phyloP scores from a whole-genome alignment of 305 asterid genomes.

The Solanum chacoense region DNA sequence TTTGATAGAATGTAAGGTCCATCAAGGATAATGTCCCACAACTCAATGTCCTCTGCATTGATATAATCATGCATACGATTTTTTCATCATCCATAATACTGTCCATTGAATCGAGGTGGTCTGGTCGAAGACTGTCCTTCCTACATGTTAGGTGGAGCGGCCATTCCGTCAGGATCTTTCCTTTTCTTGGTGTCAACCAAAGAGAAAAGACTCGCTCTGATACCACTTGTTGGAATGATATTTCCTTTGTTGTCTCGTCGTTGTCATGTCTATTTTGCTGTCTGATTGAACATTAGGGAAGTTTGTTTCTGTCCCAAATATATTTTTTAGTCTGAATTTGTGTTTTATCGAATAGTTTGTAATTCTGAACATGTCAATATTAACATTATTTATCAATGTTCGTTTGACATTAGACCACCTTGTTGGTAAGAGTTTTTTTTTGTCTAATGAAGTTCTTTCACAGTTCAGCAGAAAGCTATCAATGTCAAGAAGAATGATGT shows the following conservation, averaged over 20 bases:
- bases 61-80: too few species aligned
- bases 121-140: too few species aligned
- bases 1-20: too few species aligned
- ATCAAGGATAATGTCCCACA: too few species aligned
- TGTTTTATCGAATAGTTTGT: not conserved
- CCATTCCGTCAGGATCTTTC: too few species aligned
- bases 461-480: not conserved
- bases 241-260: not conserved
- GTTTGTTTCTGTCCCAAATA: not conserved
- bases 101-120: too few species aligned
- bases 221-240: not conserved
- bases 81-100: too few species aligned
- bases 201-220: too few species aligned
- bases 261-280: not conserved
- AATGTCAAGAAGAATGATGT: not conserved
- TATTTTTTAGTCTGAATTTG: not conserved
- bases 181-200: too few species aligned
- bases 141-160: too few species aligned
- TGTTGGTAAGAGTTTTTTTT: not conserved
- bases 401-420: not conserved
- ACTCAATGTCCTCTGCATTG: too few species aligned
- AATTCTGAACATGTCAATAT: not conserved
- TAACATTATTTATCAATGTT: not conserved
- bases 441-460: not conserved
- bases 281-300: not conserved